These are phyloP conservation scores for Trichoderma harzianum DNA, from an alignment of 2,329 filamentous ascomycete genomes.

Conservation along the genomic window DNA sequence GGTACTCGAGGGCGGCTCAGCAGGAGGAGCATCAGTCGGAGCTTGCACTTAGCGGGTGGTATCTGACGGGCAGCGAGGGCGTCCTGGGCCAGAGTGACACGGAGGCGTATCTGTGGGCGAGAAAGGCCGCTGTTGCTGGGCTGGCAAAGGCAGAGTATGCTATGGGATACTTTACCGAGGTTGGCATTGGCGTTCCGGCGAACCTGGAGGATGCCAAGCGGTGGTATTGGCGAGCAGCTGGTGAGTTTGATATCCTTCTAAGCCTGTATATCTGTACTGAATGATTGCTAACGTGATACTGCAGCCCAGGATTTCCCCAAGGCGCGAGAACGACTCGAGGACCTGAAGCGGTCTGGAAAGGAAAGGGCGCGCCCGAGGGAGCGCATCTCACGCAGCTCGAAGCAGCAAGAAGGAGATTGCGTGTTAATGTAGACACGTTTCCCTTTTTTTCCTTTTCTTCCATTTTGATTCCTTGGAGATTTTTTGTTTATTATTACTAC, in stretches of 20 bases:
- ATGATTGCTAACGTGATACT: slow-evolving; percentile 27
- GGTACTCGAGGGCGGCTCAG: slow-evolving; percentile 87
- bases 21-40: slow-evolving; percentile 95
- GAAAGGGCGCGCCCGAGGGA: slow-evolving; percentile 66
- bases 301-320: slow-evolving; percentile 92
- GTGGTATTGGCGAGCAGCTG: slow-evolving; percentile 96
- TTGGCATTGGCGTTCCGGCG: slow-evolving; percentile 82
- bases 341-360: slow-evolving; percentile 77
- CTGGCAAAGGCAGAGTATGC: slow-evolving; percentile 94
- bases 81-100: slow-evolving; percentile 90
- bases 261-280: neutral
- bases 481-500: neutral
- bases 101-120: slow-evolving; percentile 94
- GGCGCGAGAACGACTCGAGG: slow-evolving; percentile 86
- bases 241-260: slow-evolving; percentile 54
- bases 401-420: slow-evolving; percentile 87
- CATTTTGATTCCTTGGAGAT: neutral
- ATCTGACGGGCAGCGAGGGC: slow-evolving; percentile 84
- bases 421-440: slow-evolving; percentile 63
- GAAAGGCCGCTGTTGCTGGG: slow-evolving; percentile 85
- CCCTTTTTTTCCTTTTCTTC: neutral
- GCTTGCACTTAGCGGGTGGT: slow-evolving; percentile 84
- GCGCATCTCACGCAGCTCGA: slow-evolving; percentile 75
- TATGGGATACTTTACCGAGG: slow-evolving; percentile 94
- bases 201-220: slow-evolving; percentile 94